Evolutionary conservation across 2,329 filamentous ascomycete species (phyloP), one percentile per base, ranked within the genome.

Genomic region (Didymellaceae sp.): DNA sequence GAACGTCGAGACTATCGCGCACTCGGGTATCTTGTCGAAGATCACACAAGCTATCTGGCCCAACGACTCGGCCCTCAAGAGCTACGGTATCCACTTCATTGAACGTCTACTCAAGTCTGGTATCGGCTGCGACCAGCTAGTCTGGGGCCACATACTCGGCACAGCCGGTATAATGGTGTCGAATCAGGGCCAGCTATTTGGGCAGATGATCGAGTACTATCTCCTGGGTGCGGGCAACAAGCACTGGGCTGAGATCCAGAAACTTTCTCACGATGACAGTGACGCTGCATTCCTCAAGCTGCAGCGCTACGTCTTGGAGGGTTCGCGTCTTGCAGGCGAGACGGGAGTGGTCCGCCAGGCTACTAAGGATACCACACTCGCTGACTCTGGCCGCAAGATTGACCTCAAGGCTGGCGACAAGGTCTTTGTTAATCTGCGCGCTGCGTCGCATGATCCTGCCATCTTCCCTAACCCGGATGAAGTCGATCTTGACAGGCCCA

Each of bases 101-200:
- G 67, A 80, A 45, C 77, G 78, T 10, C 72, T 85, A 8, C 72
- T 82, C 14, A 74, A 76, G 30, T 75, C 74, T 6, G 74, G 77
- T 6, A 72, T 77, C 47, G 72, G 76, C 1, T 66, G 77, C 5
- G 70, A 80, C 20, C 75, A 81, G 16, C 73, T 84, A 20, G 81
- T 83, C 22, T 83, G 79, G 78, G 79, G 78, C 31, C 79, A 84
- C 45, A 79, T 85, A 45, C 74, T 86, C 32, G 81, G 81, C 24
- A 84, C 82, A 0, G 80, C 80, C 1, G 81, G 79, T 20, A 80
- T 80, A 28, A 71, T 73, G 65, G 80, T 83, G 3, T 74, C 78
- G 2, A 84, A 82, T 48, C 82, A 85, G 60, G 81, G 79, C 6
- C 81, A 84, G 51, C 76, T 84, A 17, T 83, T 85, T 59, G 78